Base-by-base conservation (phyloP, 176 grass and related monocot species). In the Stipa capillata region DNA sequence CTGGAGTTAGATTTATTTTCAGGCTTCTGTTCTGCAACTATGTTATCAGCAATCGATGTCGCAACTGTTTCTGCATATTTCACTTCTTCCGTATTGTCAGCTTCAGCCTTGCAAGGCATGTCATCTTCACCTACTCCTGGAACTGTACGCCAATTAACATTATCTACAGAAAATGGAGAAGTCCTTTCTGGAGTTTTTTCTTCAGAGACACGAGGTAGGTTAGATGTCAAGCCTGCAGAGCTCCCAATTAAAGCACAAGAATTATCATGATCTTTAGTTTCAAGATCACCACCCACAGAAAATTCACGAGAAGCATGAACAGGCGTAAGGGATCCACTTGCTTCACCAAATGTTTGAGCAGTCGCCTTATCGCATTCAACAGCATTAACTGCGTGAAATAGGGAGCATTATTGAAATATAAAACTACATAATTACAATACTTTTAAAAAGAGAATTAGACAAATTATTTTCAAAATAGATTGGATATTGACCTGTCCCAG, bases 311-410 rank as follows among this genome's bases (percentile, higher is more conserved):
- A 87, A 72, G 39, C 15, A 63, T 73, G 64, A 72, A 80, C 36
- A 40, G 76, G 84, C 73, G 49, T 73, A 24, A 33, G 18, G 18
- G 77, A 85, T 74, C 43, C 77, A 59, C 36, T 81, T 78, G 75
- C 82, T 84, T 74, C 28, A 31, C 27, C 16, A 64, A 50, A 29
- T 10, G 35, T 79, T 69, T 87, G 66, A 61, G 44, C 34, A 73
- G 58, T 47, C 13, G 20, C 65, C 45, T 67, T 88, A 49, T 88
- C 63, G 78, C 50, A 77, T 68, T 56, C 87, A 77, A 81, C 42
- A 53, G 37, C 68, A 71, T 77, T 82, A 52, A 43, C 90, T 89
- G 69, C 71, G 89, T 53, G 33, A 77, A n/a, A 56, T 33, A 87
- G 42, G 16, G 11, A 77, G 24, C 29, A 63, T 41, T 55, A 25